Evolutionary conservation across 495 filamentous ascomycete genomes (phyloP).

Genomic region (Hypoxylon intermedium): DNA sequence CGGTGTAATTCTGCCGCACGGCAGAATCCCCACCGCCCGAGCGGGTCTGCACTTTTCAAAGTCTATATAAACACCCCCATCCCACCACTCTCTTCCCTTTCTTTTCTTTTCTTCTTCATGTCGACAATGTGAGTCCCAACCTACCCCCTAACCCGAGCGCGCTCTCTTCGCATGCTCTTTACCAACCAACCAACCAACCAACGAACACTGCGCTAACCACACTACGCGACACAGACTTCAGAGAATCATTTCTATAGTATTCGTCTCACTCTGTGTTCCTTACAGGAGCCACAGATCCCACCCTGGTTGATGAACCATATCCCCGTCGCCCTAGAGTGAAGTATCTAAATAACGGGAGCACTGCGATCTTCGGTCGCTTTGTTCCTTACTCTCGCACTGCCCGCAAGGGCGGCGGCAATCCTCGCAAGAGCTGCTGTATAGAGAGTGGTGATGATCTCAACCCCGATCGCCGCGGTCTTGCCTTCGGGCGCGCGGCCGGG

Average conservation of each 20-base stretch:
- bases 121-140: constrained; percentile 67
- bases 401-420: constrained; percentile 59
- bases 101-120: constrained; percentile 54
- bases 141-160: constrained; percentile 48
- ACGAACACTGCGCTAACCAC: constrained; percentile 18
- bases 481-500: constrained; percentile 61
- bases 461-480: constrained; percentile 58
- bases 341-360: constrained; percentile 41
- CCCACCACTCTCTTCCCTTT: constrained; percentile 32
- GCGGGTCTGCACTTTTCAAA: not conserved
- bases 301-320: constrained; percentile 68
- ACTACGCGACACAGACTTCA: constrained; percentile 61
- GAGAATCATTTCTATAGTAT: constrained; percentile 93
- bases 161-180: too few species aligned
- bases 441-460: constrained; percentile 71
- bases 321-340: constrained; percentile 68
- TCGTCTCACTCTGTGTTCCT: constrained; percentile 80
- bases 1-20: not conserved
- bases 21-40: constrained; percentile 17
- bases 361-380: constrained; percentile 26
- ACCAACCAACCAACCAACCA: too few species aligned
- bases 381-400: constrained; percentile 56
- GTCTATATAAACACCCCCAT: not conserved
- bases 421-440: constrained; percentile 54
- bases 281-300: constrained; percentile 71